Conservation (phyloP, 2,329 filamentous ascomycete species). For the Aspergillus niger region DNA sequence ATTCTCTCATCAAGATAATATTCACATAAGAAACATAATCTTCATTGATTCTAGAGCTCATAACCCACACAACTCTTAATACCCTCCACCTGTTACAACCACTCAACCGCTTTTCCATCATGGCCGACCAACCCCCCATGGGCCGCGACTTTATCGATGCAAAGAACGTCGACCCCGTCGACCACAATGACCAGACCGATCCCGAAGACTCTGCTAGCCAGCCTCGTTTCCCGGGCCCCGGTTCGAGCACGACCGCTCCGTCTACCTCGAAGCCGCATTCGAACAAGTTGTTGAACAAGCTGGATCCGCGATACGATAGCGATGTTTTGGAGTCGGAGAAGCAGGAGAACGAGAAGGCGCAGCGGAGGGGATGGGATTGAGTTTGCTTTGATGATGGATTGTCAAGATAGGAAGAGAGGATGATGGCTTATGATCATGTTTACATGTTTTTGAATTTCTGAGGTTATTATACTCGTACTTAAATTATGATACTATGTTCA, state of each 20-base stretch:
- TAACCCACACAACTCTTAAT: no score
- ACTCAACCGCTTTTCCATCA: background rate
- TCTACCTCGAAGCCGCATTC: conserved; percentile 8
- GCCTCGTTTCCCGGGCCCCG: conserved; percentile 5
- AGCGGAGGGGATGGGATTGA: background rate
- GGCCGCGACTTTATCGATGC: background rate
- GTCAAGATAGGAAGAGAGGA: no score
- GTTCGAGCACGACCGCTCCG: conserved; percentile 1
- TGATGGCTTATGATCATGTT: no score
- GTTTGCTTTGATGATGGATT: no score
- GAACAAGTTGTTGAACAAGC: conserved; percentile 9
- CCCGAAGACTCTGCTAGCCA: background rate
- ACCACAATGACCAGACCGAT: background rate
- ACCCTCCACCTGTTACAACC: no score
- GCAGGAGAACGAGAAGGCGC: background rate
- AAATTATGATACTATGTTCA: no score
- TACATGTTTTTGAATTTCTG: no score
- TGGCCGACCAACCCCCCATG: background rate
- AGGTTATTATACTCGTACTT: no score
- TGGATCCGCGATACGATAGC: conserved; percentile 8
- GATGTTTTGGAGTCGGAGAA: conserved; percentile 3
- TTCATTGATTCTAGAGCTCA: no score
- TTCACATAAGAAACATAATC: no score
- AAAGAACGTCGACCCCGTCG: background rate
- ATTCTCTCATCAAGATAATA: background rate